A percentile compares a stretch with the other conserved stretches of the same genome.
Evolutionary conservation across 208 protist genomes (phyloP).

Genomic region (Angomonas ambiguus): DNA sequence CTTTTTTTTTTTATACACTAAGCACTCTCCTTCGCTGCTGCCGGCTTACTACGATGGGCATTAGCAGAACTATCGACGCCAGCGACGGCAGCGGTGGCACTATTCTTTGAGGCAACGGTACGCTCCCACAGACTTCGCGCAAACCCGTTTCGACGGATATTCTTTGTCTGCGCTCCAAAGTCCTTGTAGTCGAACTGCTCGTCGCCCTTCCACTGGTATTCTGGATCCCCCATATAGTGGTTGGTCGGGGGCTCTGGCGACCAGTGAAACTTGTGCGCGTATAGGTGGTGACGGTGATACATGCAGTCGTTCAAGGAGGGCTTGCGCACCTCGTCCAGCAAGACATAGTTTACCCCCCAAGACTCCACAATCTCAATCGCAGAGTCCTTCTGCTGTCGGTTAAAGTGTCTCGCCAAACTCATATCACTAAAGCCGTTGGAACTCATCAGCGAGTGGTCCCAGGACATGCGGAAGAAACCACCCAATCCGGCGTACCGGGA

Average conservation of each 20-base stretch:
- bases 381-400: conserved; percentile 49
- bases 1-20: conserved; percentile 12
- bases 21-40: neutral
- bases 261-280: conserved; percentile 81
- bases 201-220: conserved; percentile 81
- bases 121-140: neutral
- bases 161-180: conserved; percentile 44
- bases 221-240: conserved; percentile 63
- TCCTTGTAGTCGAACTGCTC: conserved; percentile 69
- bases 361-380: conserved; percentile 66
- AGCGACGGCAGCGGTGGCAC: neutral
- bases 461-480: conserved; percentile 58
- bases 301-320: conserved; percentile 65
- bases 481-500: conserved; percentile 61
- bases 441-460: conserved; percentile 44
- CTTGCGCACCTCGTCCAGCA: conserved; percentile 80
- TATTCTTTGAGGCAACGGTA: neutral
- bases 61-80: neutral
- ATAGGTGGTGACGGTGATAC: conserved; percentile 73
- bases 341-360: conserved; percentile 77
- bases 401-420: conserved; percentile 30
- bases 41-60: neutral
- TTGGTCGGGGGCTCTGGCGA: conserved; percentile 67
- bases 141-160: conserved; percentile 24
- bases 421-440: conserved; percentile 61